A percentile compares a stretch with the other conserved stretches of the same genome.
phyloP scores from a whole-genome alignment of 202 grass and related monocot species.

The Eragrostis tef region DNA sequence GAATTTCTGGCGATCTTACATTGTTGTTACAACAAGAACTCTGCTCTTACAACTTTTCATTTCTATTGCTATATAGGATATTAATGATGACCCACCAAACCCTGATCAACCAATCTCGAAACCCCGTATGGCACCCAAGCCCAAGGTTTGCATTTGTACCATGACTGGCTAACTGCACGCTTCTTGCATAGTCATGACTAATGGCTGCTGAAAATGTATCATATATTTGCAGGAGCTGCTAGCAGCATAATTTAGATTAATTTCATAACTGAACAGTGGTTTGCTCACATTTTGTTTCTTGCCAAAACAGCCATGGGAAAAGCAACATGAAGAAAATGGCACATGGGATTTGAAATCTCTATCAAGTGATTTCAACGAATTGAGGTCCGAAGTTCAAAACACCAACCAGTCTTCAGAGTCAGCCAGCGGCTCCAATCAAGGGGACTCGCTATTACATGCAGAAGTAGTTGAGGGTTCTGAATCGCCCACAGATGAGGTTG shows the following conservation, averaged over 20 bases:
- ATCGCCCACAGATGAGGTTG: neutral
- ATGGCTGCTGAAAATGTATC: neutral
- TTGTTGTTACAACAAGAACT: conserved; percentile 28
- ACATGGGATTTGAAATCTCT: conserved; percentile 37
- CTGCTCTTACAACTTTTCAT: conserved; percentile 15
- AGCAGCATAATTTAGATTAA: conserved; percentile 6
- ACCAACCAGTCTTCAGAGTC: neutral
- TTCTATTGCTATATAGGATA: conserved; percentile 57
- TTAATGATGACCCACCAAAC: conserved; percentile 76
- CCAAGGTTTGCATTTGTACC: conserved; percentile 63
- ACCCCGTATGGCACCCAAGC: conserved; percentile 74
- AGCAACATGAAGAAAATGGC: conserved; percentile 38
- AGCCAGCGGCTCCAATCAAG: neutral
- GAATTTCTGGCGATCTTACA: conserved; percentile 17
- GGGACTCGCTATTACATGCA: neutral
- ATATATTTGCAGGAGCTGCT: neutral
- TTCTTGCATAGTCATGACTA: conserved; percentile 13
- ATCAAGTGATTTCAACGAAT: neutral
- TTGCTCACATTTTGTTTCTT: conserved; percentile 38
- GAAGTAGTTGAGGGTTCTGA: conserved; percentile 23
- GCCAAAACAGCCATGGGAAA: conserved; percentile 64
- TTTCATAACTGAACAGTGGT: neutral
- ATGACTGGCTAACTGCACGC: conserved; percentile 3
- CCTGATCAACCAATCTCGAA: conserved; percentile 77
- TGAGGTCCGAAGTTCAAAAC: conserved; percentile 2